Percentiles rank a stretch among this genome's conserved stretches.
These are phyloP conservation scores for Colletotrichum destructivum DNA, from an alignment of 2,329 filamentous ascomycete species.

Conservation along the genomic window DNA sequence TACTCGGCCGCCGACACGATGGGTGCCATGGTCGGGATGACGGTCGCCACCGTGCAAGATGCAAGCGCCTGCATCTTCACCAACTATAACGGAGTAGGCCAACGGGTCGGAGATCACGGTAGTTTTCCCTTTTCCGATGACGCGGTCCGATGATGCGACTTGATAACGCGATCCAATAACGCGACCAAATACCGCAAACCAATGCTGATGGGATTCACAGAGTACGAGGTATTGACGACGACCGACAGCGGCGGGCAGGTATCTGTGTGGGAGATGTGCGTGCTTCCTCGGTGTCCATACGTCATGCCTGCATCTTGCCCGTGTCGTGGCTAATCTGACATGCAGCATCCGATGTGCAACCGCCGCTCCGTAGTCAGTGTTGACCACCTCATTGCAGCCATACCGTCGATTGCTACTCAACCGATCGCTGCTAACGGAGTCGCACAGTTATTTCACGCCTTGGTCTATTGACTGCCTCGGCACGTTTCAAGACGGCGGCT, in stretches of 20 bases:
- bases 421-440: not conserved
- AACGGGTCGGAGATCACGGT: not conserved
- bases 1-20: constrained; percentile 10
- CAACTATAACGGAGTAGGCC: constrained; percentile 22
- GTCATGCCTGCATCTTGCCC: not conserved
- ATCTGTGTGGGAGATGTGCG: not conserved
- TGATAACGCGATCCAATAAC: not conserved
- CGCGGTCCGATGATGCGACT: too few species aligned
- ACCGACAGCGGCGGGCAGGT: not conserved
- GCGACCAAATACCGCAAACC: too few species aligned
- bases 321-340: not conserved
- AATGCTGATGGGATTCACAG: constrained; percentile 1
- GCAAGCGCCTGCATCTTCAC: constrained; percentile 25
- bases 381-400: not conserved
- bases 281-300: not conserved
- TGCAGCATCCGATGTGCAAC: constrained; percentile 12
- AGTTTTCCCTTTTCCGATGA: not conserved
- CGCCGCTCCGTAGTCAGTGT: constrained; percentile 9
- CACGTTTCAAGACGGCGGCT: constrained; percentile 44
- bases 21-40: constrained; percentile 12
- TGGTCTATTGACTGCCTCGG: constrained; percentile 36
- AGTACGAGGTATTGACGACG: not conserved
- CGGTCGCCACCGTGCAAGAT: constrained; percentile 15
- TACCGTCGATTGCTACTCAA: not conserved
- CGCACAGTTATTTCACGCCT: constrained; percentile 22